Percentiles rank a stretch among this genome's conserved stretches.
These are phyloP conservation scores for Fibroporia radiculosa DNA, from an alignment of 768 basidiomycete genomes.

Conservation along the genomic window DNA sequence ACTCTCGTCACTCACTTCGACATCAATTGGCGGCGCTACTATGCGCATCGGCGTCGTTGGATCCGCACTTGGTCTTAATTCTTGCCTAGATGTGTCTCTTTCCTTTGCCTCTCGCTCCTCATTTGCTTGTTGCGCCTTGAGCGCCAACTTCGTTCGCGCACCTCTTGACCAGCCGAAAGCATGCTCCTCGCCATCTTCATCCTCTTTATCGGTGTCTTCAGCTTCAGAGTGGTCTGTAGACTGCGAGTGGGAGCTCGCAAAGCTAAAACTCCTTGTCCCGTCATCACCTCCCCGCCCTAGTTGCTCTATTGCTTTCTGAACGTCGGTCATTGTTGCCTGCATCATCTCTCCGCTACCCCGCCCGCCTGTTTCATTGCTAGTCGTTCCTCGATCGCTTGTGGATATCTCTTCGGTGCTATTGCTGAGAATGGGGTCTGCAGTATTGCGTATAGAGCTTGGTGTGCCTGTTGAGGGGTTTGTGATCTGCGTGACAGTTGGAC, in stretches of 20 bases:
- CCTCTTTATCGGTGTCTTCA: constrained; percentile 45
- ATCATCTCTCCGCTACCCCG: constrained; percentile 50
- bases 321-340: constrained; percentile 84
- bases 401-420: neutral
- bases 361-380: constrained; percentile 7
- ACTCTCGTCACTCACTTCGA: constrained; percentile 76
- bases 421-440: neutral
- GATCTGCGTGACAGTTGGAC: neutral
- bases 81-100: neutral
- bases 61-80: constrained; percentile 1
- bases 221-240: constrained; percentile 35
- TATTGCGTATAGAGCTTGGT: neutral
- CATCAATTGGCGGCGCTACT: constrained; percentile 57
- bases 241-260: constrained; percentile 55
- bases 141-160: constrained; percentile 59
- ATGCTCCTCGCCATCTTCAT: constrained; percentile 41
- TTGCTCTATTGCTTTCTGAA: constrained; percentile 86
- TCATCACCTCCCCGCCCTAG: constrained; percentile 54
- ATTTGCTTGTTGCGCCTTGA: constrained; percentile 56
- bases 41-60: constrained; percentile 24
- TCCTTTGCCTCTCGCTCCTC: constrained; percentile 45
- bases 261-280: constrained; percentile 67
- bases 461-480: constrained; percentile 1
- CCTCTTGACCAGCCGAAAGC: constrained; percentile 59
- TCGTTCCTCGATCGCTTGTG: neutral